A percentile compares a stretch with the other conserved stretches of the same genome.
phyloP scores from a whole-genome alignment of 768 basidiomycete species.

The Mycena rebaudengoi region DNA sequence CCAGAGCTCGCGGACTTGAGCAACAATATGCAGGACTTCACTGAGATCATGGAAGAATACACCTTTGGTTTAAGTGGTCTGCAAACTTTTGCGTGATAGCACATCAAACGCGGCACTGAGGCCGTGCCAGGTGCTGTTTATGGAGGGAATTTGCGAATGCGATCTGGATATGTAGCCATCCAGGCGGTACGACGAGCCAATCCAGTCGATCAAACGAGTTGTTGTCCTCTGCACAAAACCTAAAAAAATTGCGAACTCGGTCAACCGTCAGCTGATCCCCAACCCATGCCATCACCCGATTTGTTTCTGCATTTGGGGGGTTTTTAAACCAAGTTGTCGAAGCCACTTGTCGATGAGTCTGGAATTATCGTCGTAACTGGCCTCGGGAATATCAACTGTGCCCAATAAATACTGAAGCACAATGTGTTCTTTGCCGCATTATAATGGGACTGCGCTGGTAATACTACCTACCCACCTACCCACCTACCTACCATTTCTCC shows the following conservation, averaged over 20 bases:
- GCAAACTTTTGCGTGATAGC: conserved; percentile 38
- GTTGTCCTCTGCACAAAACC: conserved; percentile 42
- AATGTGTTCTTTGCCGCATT: conserved; percentile 35
- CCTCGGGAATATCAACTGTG: conserved; percentile 44
- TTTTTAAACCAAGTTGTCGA: conserved; percentile 34
- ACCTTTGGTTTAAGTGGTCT: conserved; percentile 33
- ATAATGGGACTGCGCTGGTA: too few species aligned
- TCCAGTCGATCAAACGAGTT: conserved; percentile 50
- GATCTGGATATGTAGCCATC: conserved; percentile 55
- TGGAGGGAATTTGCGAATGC: conserved; percentile 49
- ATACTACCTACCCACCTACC: too few species aligned
- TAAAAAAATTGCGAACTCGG: conserved; percentile 45
- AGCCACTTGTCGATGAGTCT: conserved; percentile 40
- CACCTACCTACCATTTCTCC: too few species aligned
- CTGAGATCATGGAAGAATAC: conserved; percentile 44
- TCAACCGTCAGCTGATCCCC: conserved; percentile 48
- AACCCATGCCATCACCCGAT: conserved; percentile 39
- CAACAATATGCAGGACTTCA: conserved; percentile 44
- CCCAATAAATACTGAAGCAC: conserved; percentile 46
- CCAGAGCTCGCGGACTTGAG: conserved; percentile 46
- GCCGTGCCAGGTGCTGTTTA: conserved; percentile 46
- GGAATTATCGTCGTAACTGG: conserved; percentile 47
- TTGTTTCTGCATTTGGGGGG: conserved; percentile 28
- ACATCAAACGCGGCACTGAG: conserved; percentile 41
- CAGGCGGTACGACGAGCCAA: conserved; percentile 40